Conservation (phyloP, 257 asterid genomes). For the Gentiana straminea region DNA sequence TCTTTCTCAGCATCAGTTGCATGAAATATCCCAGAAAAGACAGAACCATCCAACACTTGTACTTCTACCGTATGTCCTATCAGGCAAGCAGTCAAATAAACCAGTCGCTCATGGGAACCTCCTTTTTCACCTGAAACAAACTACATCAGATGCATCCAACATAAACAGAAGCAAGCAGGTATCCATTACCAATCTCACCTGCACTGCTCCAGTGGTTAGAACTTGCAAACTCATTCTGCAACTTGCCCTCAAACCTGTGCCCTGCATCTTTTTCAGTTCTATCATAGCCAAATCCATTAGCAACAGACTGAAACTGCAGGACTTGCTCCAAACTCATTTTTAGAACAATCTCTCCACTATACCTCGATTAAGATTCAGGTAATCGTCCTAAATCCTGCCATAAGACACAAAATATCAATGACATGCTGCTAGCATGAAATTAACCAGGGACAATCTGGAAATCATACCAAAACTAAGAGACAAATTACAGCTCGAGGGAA, state of each 20-base stretch:
- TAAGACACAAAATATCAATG: too few relatives aligned
- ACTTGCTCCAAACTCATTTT: slow-evolving; percentile 65
- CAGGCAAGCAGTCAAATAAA: slow-evolving; percentile 62
- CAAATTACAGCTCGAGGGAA: too few relatives aligned
- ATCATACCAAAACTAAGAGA: too few relatives aligned
- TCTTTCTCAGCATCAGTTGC: slow-evolving; percentile 71
- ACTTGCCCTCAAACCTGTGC: slow-evolving; percentile 47
- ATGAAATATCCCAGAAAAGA: slow-evolving; percentile 77
- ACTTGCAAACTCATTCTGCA: slow-evolving; percentile 42
- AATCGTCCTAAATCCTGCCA: not conserved
- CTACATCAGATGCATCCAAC: slow-evolving; percentile 15
- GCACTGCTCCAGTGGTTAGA: slow-evolving; percentile 24
- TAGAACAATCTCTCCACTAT: slow-evolving; percentile 23
- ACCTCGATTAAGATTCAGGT: not conserved
- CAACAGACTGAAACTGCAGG: slow-evolving; percentile 54
- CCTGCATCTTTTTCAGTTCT: slow-evolving; percentile 52
- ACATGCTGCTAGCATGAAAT: too few relatives aligned
- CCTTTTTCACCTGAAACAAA: slow-evolving; percentile 51
- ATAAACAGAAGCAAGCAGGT: slow-evolving; percentile 4
- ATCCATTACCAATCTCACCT: slow-evolving; percentile 40
- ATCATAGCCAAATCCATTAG: slow-evolving; percentile 78
- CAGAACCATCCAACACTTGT: slow-evolving; percentile 82
- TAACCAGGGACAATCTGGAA: too few relatives aligned
- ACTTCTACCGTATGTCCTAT: slow-evolving; percentile 92
- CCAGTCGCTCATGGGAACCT: slow-evolving; percentile 53